phyloP scores from a whole-genome alignment of 768 basidiomycete species.

The Rubroboletus satanas region DNA sequence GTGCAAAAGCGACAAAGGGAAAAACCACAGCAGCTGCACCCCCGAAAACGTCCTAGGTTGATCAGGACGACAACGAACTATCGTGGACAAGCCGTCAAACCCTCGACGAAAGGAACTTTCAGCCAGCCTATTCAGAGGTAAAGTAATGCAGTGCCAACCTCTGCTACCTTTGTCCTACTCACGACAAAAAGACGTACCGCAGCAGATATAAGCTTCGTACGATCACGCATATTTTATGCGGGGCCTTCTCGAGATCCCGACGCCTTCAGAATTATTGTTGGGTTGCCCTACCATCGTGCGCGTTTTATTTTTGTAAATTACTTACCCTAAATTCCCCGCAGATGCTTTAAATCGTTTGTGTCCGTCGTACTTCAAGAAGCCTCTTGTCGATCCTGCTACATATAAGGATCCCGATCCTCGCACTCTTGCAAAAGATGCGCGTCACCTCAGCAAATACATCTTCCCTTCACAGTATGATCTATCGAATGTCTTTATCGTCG shows the following conservation, averaged over 20 bases:
- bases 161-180: not conserved
- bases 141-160: not conserved
- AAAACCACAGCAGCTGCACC: slow-evolving; percentile 8
- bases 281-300: slow-evolving; percentile 68
- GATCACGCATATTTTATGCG: slow-evolving; percentile 65
- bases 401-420: slow-evolving; percentile 45
- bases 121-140: slow-evolving; percentile 23
- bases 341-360: slow-evolving; percentile 64
- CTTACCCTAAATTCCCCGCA: slow-evolving; percentile 25
- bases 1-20: slow-evolving; percentile 26
- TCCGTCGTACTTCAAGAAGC: slow-evolving; percentile 39
- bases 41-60: slow-evolving; percentile 29
- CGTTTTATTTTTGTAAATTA: not conserved
- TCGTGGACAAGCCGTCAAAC: slow-evolving; percentile 3
- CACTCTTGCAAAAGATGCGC: slow-evolving; percentile 45
- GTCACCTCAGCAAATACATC: slow-evolving; percentile 75
- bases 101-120: not conserved
- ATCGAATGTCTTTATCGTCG: slow-evolving; percentile 49
- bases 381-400: slow-evolving; percentile 22
- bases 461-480: slow-evolving; percentile 80
- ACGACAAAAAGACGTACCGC: slow-evolving; percentile 38
- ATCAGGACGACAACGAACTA: not conserved
- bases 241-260: slow-evolving; percentile 52
- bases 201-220: slow-evolving; percentile 49
- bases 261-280: slow-evolving; percentile 50